A percentile compares a stretch with the other conserved stretches of the same genome.
These are phyloP conservation scores for Lipomyces anomalus DNA, from an alignment of 805 yeast species.

Conservation along the genomic window DNA sequence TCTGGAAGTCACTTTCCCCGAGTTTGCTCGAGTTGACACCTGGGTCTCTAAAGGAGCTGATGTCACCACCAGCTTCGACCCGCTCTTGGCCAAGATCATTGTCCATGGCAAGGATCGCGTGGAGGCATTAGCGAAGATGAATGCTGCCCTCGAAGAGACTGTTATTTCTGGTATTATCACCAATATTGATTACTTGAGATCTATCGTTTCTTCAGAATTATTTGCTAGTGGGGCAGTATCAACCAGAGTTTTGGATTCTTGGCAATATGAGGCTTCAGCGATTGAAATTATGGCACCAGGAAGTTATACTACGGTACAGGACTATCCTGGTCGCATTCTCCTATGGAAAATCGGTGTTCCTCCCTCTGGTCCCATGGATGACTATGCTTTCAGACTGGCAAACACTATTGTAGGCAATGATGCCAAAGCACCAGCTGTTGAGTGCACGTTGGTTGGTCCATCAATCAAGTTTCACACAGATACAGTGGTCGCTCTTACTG, in stretches of 20 bases:
- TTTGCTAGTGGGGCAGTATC: slow-evolving; percentile 78
- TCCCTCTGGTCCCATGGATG: slow-evolving; percentile 98
- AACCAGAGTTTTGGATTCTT: slow-evolving; percentile 77
- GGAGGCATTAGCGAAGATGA: slow-evolving; percentile 73
- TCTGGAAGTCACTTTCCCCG: slow-evolving; percentile 77
- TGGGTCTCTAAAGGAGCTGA: slow-evolving; percentile 90
- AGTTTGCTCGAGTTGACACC: slow-evolving; percentile 88
- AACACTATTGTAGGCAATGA: slow-evolving; percentile 88
- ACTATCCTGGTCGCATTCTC: slow-evolving; percentile 86
- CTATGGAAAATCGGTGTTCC: slow-evolving; percentile 92
- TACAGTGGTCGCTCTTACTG: slow-evolving; percentile 73
- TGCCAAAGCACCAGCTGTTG: slow-evolving; percentile 78
- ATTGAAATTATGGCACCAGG: slow-evolving; percentile 85
- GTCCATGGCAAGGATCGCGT: slow-evolving; percentile 86
- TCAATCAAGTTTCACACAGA: slow-evolving; percentile 77
- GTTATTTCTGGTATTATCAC: slow-evolving; percentile 83
- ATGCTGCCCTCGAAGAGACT: slow-evolving; percentile 79
- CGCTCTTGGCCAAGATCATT: slow-evolving; percentile 91
- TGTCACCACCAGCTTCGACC: slow-evolving; percentile 85
- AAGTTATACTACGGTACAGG: slow-evolving; percentile 94
- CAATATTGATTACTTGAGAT: slow-evolving; percentile 81
- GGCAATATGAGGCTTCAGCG: slow-evolving; percentile 70
- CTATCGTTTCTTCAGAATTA: slow-evolving; percentile 78
- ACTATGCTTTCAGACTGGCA: slow-evolving; percentile 81
- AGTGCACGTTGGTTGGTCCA: slow-evolving; percentile 84